Evolutionary conservation across 2,329 filamentous ascomycete genomes (phyloP).

Genomic region (Phoma herbarum): DNA sequence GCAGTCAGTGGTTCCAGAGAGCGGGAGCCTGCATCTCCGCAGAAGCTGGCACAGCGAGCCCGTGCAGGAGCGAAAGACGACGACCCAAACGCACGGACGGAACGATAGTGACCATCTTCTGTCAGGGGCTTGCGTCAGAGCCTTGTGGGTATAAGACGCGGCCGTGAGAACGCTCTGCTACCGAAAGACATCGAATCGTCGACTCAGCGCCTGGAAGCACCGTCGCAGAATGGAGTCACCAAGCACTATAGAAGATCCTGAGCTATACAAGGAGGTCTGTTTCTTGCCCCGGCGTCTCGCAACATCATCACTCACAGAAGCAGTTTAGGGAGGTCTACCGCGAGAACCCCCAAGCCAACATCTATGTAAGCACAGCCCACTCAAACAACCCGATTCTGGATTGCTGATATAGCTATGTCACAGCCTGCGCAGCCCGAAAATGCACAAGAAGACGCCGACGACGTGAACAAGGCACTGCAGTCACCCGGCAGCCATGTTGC

Average conservation of each 20-base stretch:
- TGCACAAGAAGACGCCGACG: neutral
- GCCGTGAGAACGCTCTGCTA: neutral
- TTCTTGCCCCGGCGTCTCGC: neutral
- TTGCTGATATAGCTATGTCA: neutral
- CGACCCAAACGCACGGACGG: neutral
- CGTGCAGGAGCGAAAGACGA: neutral
- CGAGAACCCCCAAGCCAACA: neutral
- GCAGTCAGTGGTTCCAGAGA: too few relatives aligned
- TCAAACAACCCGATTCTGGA: neutral
- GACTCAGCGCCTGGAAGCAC: neutral
- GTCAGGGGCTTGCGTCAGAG: neutral
- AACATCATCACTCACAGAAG: neutral
- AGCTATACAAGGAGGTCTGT: neutral
- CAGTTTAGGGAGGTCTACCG: neutral
- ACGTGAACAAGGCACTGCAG: neutral
- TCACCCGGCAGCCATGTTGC: neutral
- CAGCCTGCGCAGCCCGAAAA: neutral
- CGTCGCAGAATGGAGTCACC: neutral
- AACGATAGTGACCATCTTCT: neutral
- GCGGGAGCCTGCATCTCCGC: too few relatives aligned
- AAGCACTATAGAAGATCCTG: neutral
- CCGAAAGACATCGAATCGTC: neutral
- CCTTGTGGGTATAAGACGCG: neutral
- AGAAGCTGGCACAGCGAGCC: neutral
- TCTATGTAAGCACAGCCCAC: neutral